phyloP scores from a whole-genome alignment of 148 eudicot species.

The Silene latifolia region DNA sequence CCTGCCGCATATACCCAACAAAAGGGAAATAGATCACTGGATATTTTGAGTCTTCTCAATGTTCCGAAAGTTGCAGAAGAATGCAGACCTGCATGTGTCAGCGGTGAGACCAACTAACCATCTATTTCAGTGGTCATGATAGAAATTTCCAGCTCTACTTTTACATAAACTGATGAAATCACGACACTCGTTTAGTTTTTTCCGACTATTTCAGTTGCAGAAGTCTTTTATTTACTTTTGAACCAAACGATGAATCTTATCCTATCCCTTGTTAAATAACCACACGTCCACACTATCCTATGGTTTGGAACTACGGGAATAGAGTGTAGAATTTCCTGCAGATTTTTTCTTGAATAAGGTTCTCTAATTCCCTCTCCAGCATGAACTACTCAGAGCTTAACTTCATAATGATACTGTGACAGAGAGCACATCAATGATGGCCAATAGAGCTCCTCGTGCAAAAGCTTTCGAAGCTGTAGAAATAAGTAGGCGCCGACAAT shows the following conservation, averaged over 20 bases:
- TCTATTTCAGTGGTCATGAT: background rate
- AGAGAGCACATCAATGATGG: slow-evolving; percentile 17
- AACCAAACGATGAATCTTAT: background rate
- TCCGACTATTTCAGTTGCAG: too few species aligned
- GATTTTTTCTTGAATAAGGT: background rate
- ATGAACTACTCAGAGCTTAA: slow-evolving; percentile 3
- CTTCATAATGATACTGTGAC: slow-evolving; percentile 8
- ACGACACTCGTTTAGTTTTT: too few species aligned
- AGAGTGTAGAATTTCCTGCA: background rate
- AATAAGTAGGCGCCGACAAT: slow-evolving; percentile 20
- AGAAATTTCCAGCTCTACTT: background rate
- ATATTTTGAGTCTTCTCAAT: slow-evolving; percentile 62
- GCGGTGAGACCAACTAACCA: slow-evolving; percentile 31
- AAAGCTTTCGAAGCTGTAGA: slow-evolving; percentile 18
- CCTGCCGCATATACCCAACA: slow-evolving; percentile 22
- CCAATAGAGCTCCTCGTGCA: slow-evolving; percentile 19
- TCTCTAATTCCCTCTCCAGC: slow-evolving; percentile 10
- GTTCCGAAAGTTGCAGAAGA: slow-evolving; percentile 43
- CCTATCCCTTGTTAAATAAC: background rate
- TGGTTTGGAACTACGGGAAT: slow-evolving; percentile 1
- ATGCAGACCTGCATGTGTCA: slow-evolving; percentile 26
- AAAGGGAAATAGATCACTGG: slow-evolving; percentile 56
- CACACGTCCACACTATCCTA: slow-evolving; percentile 6
- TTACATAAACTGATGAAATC: background rate
- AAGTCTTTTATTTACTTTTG: background rate